A percentile compares a stretch with the other conserved stretches of the same genome.
Conservation (phyloP, 2,329 filamentous ascomycete genomes). For the Ophioceras dolichostomum region DNA sequence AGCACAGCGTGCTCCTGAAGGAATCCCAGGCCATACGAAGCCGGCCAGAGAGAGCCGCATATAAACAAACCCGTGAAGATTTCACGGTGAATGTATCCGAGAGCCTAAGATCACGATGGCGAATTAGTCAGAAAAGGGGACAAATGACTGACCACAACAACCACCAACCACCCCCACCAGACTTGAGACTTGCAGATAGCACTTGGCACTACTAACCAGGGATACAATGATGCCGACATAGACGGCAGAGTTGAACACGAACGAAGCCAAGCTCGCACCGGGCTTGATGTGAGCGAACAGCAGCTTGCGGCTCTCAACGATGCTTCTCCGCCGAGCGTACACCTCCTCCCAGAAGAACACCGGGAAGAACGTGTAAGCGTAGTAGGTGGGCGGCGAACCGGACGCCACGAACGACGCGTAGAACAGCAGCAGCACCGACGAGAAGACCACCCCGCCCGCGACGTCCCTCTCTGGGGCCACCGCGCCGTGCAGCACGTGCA, state of each 20-base stretch:
- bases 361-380: slow-evolving; percentile 84
- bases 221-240: slow-evolving; percentile 71
- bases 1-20: slow-evolving; percentile 52
- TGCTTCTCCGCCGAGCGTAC: slow-evolving; percentile 60
- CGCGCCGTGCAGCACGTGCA: slow-evolving; percentile 69
- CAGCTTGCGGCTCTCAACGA: slow-evolving; percentile 52
- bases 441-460: slow-evolving; percentile 53
- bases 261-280: slow-evolving; percentile 38
- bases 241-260: slow-evolving; percentile 49
- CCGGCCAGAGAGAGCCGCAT: slow-evolving; percentile 66
- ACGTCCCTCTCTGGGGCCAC: slow-evolving; percentile 51
- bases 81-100: slow-evolving; percentile 86
- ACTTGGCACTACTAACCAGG: slow-evolving; percentile 51
- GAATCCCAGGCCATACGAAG: slow-evolving; percentile 61
- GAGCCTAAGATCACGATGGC: too few species aligned
- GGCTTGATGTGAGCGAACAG: slow-evolving; percentile 60
- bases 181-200: too few species aligned
- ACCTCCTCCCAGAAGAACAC: slow-evolving; percentile 96
- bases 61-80: slow-evolving; percentile 74
- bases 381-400: slow-evolving; percentile 72
- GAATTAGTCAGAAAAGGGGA: too few species aligned
- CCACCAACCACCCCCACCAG: too few species aligned
- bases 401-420: slow-evolving; percentile 74
- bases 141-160: too few species aligned
- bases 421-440: slow-evolving; percentile 60